Conservation (phyloP, 495 filamentous ascomycete genomes). For the Aspergillus ellipticus region DNA sequence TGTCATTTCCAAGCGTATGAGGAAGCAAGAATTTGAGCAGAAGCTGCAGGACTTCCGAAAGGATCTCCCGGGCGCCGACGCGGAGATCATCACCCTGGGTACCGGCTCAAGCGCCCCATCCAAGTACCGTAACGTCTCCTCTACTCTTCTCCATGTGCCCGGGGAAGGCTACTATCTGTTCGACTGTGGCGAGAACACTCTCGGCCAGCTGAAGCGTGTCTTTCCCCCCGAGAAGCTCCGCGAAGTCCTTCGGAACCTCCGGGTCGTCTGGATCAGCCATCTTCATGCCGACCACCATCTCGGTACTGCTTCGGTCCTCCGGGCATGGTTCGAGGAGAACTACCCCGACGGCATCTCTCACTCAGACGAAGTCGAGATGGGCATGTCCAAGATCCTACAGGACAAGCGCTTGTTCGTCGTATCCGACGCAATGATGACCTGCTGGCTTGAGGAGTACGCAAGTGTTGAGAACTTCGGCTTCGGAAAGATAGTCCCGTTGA, state of each 20-base stretch:
- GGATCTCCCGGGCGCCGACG: constrained; percentile 63
- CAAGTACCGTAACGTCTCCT: constrained; percentile 92
- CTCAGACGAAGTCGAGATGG: constrained; percentile 23
- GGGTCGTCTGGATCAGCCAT: constrained; percentile 90
- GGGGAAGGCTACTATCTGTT: constrained; percentile 78
- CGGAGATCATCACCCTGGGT: constrained; percentile 80
- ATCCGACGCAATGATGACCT: constrained; percentile 60
- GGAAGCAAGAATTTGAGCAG: constrained; percentile 22
- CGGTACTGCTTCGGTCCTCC: constrained; percentile 72
- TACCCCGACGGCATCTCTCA: constrained; percentile 28
- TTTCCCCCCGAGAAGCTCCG: constrained; percentile 59
- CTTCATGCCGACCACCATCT: constrained; percentile 96
- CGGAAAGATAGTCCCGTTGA: constrained; percentile 52
- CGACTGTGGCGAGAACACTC: constrained; percentile 88
- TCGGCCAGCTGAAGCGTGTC: constrained; percentile 82
- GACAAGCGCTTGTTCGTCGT: constrained; percentile 56
- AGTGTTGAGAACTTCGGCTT: constrained; percentile 74
- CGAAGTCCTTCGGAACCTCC: constrained; percentile 72
- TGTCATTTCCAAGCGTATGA: constrained; percentile 24
- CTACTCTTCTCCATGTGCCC: constrained; percentile 80
- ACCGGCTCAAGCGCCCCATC: constrained; percentile 87
- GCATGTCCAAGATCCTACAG: constrained; percentile 33
- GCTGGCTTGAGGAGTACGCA: constrained; percentile 74
- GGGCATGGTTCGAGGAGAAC: constrained; percentile 64
- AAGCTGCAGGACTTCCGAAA: constrained; percentile 39